Evolutionary conservation across 345 rosid species (phyloP).

Genomic region (Populus simonii): DNA sequence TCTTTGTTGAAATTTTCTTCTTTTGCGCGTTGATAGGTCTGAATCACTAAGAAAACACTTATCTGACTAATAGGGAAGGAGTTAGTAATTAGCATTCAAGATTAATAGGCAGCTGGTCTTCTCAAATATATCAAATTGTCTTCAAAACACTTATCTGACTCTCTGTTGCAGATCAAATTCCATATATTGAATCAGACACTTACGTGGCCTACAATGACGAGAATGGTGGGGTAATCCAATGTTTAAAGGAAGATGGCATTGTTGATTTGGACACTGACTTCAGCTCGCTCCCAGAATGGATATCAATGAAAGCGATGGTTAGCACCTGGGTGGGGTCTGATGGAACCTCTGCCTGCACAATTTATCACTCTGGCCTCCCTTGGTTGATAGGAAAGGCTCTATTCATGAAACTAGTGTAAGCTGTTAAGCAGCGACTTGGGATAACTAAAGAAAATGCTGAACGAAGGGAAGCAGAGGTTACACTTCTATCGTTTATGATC

Average conservation of each 20-base stretch:
- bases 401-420: constrained; percentile 43
- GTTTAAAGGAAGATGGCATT: constrained; percentile 68
- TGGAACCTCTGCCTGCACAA: no score
- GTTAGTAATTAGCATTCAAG: no score
- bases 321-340: no score
- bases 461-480: constrained; percentile 67
- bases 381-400: no score
- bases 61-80: no score
- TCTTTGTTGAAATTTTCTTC: no score
- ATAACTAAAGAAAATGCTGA: constrained; percentile 66
- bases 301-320: no score
- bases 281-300: constrained; percentile 37
- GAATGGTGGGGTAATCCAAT: constrained; percentile 68
- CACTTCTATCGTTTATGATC: constrained; percentile 11
- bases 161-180: constrained; percentile 64
- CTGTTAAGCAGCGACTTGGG: constrained; percentile 69
- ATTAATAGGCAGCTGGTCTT: background rate
- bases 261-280: constrained; percentile 65
- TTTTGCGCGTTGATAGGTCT: no score
- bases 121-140: background rate
- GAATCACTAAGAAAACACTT: no score
- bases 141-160: background rate
- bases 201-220: constrained; percentile 86
- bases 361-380: no score
- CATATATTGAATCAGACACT: constrained; percentile 71